Conservation (phyloP, 495 filamentous ascomycete species). For the Chaetomium tenue region DNA sequence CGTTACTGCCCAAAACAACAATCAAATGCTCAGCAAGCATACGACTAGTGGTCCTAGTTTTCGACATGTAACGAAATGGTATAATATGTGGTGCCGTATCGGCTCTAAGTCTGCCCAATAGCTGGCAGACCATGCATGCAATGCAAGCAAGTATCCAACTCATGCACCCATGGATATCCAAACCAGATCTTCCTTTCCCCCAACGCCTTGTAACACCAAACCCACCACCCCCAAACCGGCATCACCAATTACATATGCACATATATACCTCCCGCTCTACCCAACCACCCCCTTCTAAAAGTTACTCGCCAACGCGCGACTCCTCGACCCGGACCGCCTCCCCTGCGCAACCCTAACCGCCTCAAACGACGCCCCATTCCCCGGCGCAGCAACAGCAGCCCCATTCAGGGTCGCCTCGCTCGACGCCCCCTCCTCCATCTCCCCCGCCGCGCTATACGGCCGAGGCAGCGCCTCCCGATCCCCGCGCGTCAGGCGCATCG, state of each 20-base stretch:
- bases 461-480: background rate
- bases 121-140: background rate
- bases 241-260: too few species aligned
- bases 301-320: conserved; percentile 11
- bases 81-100: background rate
- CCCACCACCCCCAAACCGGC: too few species aligned
- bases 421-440: conserved; percentile 21
- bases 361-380: background rate
- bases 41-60: too few species aligned
- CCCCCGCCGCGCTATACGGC: background rate
- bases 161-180: background rate
- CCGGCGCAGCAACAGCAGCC: too few species aligned
- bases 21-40: too few species aligned
- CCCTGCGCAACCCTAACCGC: background rate
- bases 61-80: background rate
- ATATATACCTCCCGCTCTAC: background rate
- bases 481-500: conserved; percentile 4
- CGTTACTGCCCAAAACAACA: too few species aligned
- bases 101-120: background rate
- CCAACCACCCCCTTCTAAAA: conserved; percentile 8
- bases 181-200: background rate
- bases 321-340: background rate
- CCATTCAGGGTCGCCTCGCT: conserved; percentile 3
- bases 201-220: background rate
- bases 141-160: too few species aligned